Percentiles rank a stretch among this genome's conserved stretches.
Conservation (phyloP, 1,284 basidiomycete species). For the Malassezia yamatoensis region DNA sequence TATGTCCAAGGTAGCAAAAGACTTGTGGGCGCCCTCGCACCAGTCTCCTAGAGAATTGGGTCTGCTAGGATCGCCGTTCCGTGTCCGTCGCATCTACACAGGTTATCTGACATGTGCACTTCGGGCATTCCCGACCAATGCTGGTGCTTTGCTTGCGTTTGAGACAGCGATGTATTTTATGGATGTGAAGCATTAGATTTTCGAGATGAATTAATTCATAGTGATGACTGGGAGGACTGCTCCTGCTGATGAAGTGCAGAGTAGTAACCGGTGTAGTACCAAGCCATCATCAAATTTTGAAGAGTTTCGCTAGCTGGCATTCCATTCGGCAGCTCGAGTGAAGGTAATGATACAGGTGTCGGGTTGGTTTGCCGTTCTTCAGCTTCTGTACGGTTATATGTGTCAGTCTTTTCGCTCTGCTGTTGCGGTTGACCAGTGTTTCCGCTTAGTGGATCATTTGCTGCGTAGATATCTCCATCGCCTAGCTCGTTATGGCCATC, state of each 20-base stretch:
- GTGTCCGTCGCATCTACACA: constrained; percentile 25
- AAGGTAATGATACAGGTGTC: background rate
- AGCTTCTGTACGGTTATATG: no score
- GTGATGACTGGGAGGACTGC: background rate
- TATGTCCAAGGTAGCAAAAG: background rate
- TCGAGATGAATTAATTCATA: background rate
- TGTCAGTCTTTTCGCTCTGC: no score
- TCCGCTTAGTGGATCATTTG: background rate
- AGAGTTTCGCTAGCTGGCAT: constrained; percentile 4
- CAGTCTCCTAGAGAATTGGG: constrained; percentile 1
- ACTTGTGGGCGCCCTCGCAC: background rate
- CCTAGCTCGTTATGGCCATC: background rate
- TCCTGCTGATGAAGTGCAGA: constrained; percentile 8
- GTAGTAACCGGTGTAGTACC: constrained; percentile 22
- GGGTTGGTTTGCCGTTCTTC: no score
- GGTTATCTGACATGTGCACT: constrained; percentile 36
- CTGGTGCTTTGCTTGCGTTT: constrained; percentile 38
- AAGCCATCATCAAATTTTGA: constrained; percentile 17
- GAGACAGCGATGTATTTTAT: constrained; percentile 40
- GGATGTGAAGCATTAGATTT: constrained; percentile 3
- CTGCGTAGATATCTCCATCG: background rate
- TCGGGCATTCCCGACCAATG: constrained; percentile 44
- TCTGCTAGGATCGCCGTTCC: constrained; percentile 3
- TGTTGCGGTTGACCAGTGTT: background rate
- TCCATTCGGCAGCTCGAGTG: background rate